Base-by-base conservation (phyloP, 2,329 filamentous ascomycete genomes). In the Fusarium sp. region DNA sequence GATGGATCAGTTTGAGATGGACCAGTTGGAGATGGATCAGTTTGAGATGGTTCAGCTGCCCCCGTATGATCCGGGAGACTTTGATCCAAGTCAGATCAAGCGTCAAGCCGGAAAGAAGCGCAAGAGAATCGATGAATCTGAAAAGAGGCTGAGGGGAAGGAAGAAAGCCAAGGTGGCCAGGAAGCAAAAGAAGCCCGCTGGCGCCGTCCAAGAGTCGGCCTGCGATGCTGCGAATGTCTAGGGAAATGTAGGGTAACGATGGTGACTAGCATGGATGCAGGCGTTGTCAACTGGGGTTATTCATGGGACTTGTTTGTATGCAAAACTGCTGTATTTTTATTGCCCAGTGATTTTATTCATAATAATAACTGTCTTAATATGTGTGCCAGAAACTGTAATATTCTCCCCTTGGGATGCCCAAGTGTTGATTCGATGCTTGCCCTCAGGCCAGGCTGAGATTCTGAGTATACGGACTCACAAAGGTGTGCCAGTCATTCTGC, bases 391-490 rank as follows among this genome's bases (percentile, higher is more conserved):
- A 24, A 24, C 42, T 8, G 42, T 6, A 8, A 44, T 16, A 24
- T 16, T 24, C 7, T 16, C 42, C 4, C 2, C 20, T 16, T 9
- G 5, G 14, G 20, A 44, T 24, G 12, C 12, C 20, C 20, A 16
- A 9, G 20, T 24, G 20, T 24, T 24, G 20, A 16, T 44, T 2
- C 12, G 20, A 24, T 46, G 42, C 22, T 22, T 44, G 44, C 7
- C 22, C 24, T 72, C 35, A 77, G 12, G 75, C 71, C n/a, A 80
- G 44, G 38, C 78, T 80, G 4, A 80, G 68, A 24, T 80, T 78
- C 1, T 74, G 67, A 46, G 78, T 79, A 40, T 78, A 79, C 0
- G 77, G 78, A 24, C 74, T 77, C 16, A 80, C 78, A 40, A 73
- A 78, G 1, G 69, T 68, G 31, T 67, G 71, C 78, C 78, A 79